These are phyloP conservation scores for maize (Zea mays) DNA, from an alignment of 176 grass and related monocot species.

Conservation along the genomic window Zm-B73-REFERENCE-NAM-5.0 NC_050105.1:27179001-27179500, in stretches of 20 bases:
- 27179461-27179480: slow-evolving; percentile 55
- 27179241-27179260: slow-evolving; percentile 8
- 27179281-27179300: slow-evolving; percentile 33
- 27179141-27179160: neutral
- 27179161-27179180: neutral
- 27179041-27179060: no score
- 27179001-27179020: no score
- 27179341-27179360: slow-evolving; percentile 12
- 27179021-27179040: no score
- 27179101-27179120: no score
- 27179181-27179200: neutral
- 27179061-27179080: no score
- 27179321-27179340: slow-evolving; percentile 13
- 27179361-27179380: slow-evolving; percentile 15
- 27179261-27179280: slow-evolving; percentile 40
- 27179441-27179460: slow-evolving; percentile 54
- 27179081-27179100: no score
- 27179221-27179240: neutral
- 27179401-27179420: slow-evolving; percentile 50
- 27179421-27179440: slow-evolving; percentile 61
- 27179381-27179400: slow-evolving; percentile 25
- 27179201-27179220: no score
- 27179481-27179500: slow-evolving; percentile 49
- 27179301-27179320: slow-evolving; percentile 23
- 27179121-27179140: no score